Evolutionary conservation across 116 monocot genomes (phyloP).

Genomic region (Papilionanthe hybrid): DNA sequence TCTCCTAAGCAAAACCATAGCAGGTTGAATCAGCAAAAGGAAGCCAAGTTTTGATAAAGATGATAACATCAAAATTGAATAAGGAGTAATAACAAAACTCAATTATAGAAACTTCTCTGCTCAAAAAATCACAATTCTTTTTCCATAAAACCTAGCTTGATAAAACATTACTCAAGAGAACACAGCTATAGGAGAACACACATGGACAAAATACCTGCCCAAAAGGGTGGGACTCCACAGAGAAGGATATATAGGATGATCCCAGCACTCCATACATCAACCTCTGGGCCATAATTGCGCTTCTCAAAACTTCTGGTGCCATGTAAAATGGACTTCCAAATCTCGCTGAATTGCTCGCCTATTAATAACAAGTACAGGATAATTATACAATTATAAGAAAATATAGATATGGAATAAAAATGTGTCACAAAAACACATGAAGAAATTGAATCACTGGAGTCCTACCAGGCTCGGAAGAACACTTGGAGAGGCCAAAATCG

Average conservation of each 20-base stretch:
- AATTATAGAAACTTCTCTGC: not conserved
- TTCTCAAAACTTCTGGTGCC: constrained; percentile 82
- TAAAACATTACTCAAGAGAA: no score
- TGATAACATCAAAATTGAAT: not conserved
- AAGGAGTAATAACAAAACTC: not conserved
- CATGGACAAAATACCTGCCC: constrained; percentile 51
- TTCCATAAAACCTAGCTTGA: not conserved
- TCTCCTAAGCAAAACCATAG: not conserved
- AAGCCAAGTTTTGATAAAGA: not conserved
- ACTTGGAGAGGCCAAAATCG: constrained; percentile 76
- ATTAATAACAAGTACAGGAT: not conserved
- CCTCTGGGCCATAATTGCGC: constrained; percentile 60
- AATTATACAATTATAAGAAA: not conserved
- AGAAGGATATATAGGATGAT: constrained; percentile 79
- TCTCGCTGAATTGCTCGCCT: constrained; percentile 50
- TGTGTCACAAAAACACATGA: not conserved
- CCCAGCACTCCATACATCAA: constrained; percentile 85
- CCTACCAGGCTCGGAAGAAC: constrained; percentile 58
- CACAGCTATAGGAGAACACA: not conserved
- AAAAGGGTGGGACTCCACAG: constrained; percentile 82
- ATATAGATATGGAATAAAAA: not conserved
- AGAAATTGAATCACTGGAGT: not conserved
- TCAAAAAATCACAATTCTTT: not conserved
- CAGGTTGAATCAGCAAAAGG: not conserved
- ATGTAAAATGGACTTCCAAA: constrained; percentile 87